Conservation (phyloP, 2,329 filamentous ascomycete species). For the Colletotrichum sidae region DNA sequence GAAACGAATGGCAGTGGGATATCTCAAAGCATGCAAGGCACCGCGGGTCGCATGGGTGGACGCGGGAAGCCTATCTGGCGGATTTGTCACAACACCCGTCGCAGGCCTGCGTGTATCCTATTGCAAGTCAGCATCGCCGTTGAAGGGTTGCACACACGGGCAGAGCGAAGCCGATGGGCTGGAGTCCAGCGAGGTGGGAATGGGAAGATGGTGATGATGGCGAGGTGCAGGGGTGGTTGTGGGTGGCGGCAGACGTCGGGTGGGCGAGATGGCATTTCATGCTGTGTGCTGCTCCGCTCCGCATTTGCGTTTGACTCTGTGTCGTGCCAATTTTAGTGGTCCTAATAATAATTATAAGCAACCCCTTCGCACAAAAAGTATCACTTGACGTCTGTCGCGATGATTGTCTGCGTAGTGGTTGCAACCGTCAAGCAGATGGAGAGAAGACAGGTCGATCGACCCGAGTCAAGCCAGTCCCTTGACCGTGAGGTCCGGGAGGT, state of each 20-base stretch:
- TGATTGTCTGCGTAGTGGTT: slow-evolving; percentile 24
- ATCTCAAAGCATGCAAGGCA: slow-evolving; percentile 34
- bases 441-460: slow-evolving; percentile 9
- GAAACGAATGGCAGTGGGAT: slow-evolving; percentile 14
- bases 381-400: slow-evolving; percentile 23
- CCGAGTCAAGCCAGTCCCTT: slow-evolving; percentile 1
- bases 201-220: slow-evolving; percentile 2
- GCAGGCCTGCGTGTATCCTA: slow-evolving; percentile 14
- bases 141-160: slow-evolving; percentile 18
- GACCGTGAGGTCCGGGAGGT: slow-evolving; percentile 4
- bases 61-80: slow-evolving; percentile 33
- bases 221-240: slow-evolving; percentile 5
- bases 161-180: slow-evolving; percentile 26
- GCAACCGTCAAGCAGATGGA: slow-evolving; percentile 7
- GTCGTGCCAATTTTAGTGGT: neutral
- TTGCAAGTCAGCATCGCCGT: slow-evolving; percentile 23
- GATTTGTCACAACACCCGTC: slow-evolving; percentile 20
- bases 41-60: slow-evolving; percentile 25
- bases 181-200: neutral
- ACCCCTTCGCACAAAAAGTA: slow-evolving; percentile 15
- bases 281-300: slow-evolving; percentile 3
- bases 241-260: slow-evolving; percentile 6
- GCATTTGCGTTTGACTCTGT: slow-evolving; percentile 15
- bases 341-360: slow-evolving; percentile 29
- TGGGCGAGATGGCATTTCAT: neutral